Evolutionary conservation across 2,329 filamentous ascomycete genomes (phyloP).

Genomic region (Fusarium chlamydosporum): DNA sequence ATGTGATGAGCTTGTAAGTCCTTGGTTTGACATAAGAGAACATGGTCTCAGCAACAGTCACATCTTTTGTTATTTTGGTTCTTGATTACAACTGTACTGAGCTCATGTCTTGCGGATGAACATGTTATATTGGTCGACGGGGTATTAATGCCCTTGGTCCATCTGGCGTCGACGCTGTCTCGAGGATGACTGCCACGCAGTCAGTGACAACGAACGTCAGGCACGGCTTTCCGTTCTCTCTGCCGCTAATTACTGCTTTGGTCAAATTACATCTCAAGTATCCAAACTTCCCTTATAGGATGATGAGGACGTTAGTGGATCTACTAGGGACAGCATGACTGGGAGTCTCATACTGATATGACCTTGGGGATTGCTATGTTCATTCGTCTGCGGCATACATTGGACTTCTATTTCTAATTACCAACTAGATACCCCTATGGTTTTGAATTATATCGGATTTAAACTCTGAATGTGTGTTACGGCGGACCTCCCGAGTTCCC

Average conservation of each 20-base stretch:
- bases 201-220: not conserved
- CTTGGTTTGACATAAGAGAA: not conserved
- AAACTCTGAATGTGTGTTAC: not conserved
- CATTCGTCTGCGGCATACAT: not conserved
- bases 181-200: not conserved
- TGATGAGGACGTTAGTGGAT: not conserved
- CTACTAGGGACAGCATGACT: not conserved
- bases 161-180: not conserved
- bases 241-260: no score
- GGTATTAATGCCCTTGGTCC: not conserved
- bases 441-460: not conserved
- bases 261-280: not conserved
- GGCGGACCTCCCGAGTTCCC: not conserved
- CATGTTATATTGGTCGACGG: not conserved
- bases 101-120: not conserved
- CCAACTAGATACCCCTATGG: not conserved
- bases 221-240: no score
- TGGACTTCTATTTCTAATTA: not conserved
- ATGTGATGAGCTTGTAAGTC: not conserved
- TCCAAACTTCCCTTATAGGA: not conserved
- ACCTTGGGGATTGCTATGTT: not conserved
- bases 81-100: not conserved
- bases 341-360: not conserved
- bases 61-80: no score
- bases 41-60: not conserved